These are phyloP conservation scores for Articulospora tetracladia DNA, from an alignment of 495 filamentous ascomycete species.

Conservation along the genomic window DNA sequence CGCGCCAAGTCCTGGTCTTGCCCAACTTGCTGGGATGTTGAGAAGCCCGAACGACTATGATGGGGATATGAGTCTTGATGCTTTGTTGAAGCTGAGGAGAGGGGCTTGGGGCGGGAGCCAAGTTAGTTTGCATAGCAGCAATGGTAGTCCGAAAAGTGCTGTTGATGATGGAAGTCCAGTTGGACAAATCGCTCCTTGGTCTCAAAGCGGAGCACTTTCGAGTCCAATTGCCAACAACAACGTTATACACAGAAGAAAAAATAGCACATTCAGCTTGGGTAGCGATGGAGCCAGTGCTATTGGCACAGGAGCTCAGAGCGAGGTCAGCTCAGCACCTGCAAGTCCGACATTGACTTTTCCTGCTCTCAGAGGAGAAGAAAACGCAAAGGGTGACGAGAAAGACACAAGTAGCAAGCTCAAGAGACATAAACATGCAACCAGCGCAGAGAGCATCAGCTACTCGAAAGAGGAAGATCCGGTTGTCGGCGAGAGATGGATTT, in stretches of 20 bases:
- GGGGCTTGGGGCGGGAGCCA: slow-evolving; percentile 81
- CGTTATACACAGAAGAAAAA: slow-evolving; percentile 18
- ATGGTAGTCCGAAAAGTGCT: slow-evolving; percentile 24
- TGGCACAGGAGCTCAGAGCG: slow-evolving; percentile 10
- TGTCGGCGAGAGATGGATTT: slow-evolving; percentile 49
- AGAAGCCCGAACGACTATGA: slow-evolving; percentile 35
- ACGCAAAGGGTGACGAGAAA: slow-evolving; percentile 1
- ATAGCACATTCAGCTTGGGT: slow-evolving; percentile 17
- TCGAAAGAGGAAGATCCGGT: slow-evolving; percentile 44
- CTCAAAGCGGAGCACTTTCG: background rate
- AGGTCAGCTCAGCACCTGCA: slow-evolving; percentile 6
- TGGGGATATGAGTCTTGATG: slow-evolving; percentile 67
- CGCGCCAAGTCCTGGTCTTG: slow-evolving; percentile 55
- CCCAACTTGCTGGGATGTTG: slow-evolving; percentile 69
- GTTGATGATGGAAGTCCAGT: slow-evolving; percentile 18
- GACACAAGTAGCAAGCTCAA: slow-evolving; percentile 23
- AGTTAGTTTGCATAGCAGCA: slow-evolving; percentile 62
- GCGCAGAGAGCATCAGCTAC: slow-evolving; percentile 57
- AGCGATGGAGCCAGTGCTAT: slow-evolving; percentile 7
- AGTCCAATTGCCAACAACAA: background rate
- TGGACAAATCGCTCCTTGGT: slow-evolving; percentile 17
- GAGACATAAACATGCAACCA: slow-evolving; percentile 44
- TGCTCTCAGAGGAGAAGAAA: slow-evolving; percentile 3
- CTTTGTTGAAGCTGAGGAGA: slow-evolving; percentile 67
- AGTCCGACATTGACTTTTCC: slow-evolving; percentile 21